These are phyloP conservation scores for Urostyla sp. DNA, from an alignment of 73 alveolate genomes.

Conservation along the genomic window DNA sequence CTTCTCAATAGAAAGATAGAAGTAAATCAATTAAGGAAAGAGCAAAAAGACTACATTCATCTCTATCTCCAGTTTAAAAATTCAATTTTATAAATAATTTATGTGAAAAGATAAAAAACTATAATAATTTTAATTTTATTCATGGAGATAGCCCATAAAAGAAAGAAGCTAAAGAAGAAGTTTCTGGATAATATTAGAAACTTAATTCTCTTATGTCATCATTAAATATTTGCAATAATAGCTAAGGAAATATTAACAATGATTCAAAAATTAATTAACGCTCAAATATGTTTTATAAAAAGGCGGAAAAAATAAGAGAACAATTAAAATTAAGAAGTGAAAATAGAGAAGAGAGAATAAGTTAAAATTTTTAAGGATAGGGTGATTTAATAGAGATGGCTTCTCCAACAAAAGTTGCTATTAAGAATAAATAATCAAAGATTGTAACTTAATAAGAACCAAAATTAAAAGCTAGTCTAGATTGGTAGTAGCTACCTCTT, in stretches of 20 bases:
- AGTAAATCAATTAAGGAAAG: conserved; percentile 35
- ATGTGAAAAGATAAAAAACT: conserved; percentile 17
- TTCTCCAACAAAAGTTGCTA: not conserved
- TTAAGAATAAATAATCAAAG: not conserved
- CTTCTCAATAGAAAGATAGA: conserved; percentile 14
- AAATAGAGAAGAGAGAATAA: not conserved
- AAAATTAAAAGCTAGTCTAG: too few relatives aligned
- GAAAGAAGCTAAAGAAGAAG: too few relatives aligned
- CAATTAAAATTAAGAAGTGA: too few relatives aligned
- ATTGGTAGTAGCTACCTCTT: not conserved
- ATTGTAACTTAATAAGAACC: not conserved
- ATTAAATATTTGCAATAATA: not conserved
- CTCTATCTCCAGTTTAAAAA: conserved; percentile 31
- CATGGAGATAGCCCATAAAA: too few relatives aligned
- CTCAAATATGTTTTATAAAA: too few relatives aligned
- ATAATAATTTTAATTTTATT: too few relatives aligned
- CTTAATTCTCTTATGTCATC: too few relatives aligned
- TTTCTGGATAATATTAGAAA: too few relatives aligned
- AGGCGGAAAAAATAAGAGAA: too few relatives aligned
- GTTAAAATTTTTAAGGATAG: not conserved
- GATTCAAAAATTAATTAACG: not conserved
- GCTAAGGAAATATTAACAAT: not conserved
- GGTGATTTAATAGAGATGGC: conserved; percentile 41
- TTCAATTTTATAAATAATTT: conserved; percentile 27
- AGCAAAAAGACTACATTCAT: conserved; percentile 26